Base-by-base conservation (phyloP, 2,329 filamentous ascomycete genomes). In the Parastagonospora avenae region DNA sequence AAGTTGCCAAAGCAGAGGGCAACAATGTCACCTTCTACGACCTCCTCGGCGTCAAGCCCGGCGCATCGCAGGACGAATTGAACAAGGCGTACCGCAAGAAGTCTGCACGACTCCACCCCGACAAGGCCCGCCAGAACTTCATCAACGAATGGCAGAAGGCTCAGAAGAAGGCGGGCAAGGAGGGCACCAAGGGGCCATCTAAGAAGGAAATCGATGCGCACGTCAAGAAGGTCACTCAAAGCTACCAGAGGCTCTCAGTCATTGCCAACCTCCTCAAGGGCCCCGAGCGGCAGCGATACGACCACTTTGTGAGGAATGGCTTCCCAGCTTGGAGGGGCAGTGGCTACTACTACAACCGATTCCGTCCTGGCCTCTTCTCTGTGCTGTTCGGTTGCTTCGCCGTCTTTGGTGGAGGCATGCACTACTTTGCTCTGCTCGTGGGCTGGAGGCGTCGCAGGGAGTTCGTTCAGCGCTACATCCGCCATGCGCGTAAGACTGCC, bases 241-340 rank as follows among this genome's bases (percentile, higher is more conserved):
- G 90, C 60, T 94, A 95, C 77, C 86, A 91, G 52, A 87, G 92
- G 35, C 83, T 99, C 35, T 88, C 88, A 56, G 84, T 96, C 66
- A 89, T 97, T 46, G 86, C 88, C 63, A 89, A 91, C 68, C 89
- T 99, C 68, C 86, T 99, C 45, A 87, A 90, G 63, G 91, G 93
- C 1, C 80, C 89, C 2, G 84, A 84, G 47, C 85, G 94, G 57
- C 89, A 91, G 63, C 89, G 94, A 57, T 99, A 99, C 76, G 93
- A 99, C 73, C 89, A 97, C 75, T 99, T 97, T 79, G 77, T 97
- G 54, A 78, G 80, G 73, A 92, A 97, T 75, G 94, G 94, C 55
- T 99, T 99, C 79, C 94, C 94, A 29, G 85, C 85, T 48, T 99
- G 94, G 94, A 92, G 93, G 79, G 94, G 94, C 51, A 97, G 93